Conservation (phyloP, 768 basidiomycete species). For the Tulasnella sp. region DNA sequence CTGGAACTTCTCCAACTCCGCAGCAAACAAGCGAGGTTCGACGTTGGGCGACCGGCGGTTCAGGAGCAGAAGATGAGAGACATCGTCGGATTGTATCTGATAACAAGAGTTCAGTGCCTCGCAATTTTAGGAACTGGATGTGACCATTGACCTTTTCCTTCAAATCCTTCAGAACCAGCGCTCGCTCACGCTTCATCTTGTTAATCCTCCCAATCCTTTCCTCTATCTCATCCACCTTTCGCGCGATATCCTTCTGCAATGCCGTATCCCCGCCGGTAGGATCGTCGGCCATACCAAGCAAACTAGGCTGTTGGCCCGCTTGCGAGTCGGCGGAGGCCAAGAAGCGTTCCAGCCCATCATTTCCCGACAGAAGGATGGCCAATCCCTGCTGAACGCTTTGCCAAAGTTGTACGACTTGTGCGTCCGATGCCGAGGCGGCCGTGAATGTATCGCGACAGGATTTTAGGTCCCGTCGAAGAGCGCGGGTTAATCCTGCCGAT, state of each 20-base stretch:
- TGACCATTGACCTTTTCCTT: slow-evolving; percentile 79
- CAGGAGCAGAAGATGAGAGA: slow-evolving; percentile 89
- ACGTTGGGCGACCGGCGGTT: slow-evolving; percentile 83
- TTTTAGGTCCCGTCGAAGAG: slow-evolving; percentile 77
- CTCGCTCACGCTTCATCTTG: slow-evolving; percentile 83
- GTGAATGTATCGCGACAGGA: slow-evolving; percentile 70
- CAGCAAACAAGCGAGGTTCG: slow-evolving; percentile 86
- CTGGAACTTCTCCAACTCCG: slow-evolving; percentile 93
- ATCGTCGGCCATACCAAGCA: slow-evolving; percentile 75
- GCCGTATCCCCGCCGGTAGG: slow-evolving; percentile 62
- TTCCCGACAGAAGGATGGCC: slow-evolving; percentile 56
- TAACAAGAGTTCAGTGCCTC: background rate
- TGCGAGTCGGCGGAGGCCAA: slow-evolving; percentile 52
- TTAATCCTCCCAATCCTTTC: slow-evolving; percentile 74
- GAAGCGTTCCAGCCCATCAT: slow-evolving; percentile 48
- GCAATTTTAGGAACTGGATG: background rate
- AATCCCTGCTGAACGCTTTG: slow-evolving; percentile 68
- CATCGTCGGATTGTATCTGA: slow-evolving; percentile 94
- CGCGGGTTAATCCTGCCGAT: slow-evolving; percentile 70
- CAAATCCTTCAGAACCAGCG: slow-evolving; percentile 86
- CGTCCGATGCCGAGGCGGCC: slow-evolving; percentile 77
- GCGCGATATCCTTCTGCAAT: slow-evolving; percentile 68
- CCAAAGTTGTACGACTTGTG: slow-evolving; percentile 76
- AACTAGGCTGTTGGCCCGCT: slow-evolving; percentile 53
- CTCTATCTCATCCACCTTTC: slow-evolving; percentile 73